Percentiles rank a stretch among this genome's conserved stretches.
phyloP scores from a whole-genome alignment of 2,329 filamentous ascomycete species.

The Xylariales sp. region DNA sequence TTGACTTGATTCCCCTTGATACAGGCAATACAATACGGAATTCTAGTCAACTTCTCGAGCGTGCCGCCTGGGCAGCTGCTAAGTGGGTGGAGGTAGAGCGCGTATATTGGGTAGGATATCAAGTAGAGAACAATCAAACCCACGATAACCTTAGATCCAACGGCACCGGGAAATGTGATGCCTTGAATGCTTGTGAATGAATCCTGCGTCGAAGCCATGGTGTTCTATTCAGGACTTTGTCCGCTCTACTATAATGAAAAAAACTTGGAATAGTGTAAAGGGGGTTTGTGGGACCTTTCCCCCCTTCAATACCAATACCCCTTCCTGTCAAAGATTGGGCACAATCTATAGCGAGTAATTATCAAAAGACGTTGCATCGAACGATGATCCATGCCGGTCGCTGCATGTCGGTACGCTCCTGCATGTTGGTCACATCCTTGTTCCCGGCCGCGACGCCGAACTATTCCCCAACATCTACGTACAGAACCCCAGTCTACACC shows the following conservation, averaged over 20 bases:
- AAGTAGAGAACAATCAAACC: constrained; percentile 24
- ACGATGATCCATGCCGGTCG: constrained; percentile 7
- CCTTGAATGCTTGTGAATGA: constrained; percentile 20
- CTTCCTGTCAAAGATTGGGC: constrained; percentile 3
- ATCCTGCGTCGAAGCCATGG: constrained; percentile 27
- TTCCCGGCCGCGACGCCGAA: constrained; percentile 9
- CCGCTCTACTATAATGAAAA: constrained; percentile 2
- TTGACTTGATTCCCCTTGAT: constrained; percentile 37
- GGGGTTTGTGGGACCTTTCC: constrained; percentile 5
- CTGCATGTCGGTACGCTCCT: neutral
- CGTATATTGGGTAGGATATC: constrained; percentile 39
- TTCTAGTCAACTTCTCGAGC: constrained; percentile 33
- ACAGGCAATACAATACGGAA: constrained; percentile 41
- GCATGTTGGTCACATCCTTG: constrained; percentile 17
- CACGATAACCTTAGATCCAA: constrained; percentile 6
- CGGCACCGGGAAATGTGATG: neutral
- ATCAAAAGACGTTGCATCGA: constrained; percentile 2
- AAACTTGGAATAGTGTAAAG: constrained; percentile 13
- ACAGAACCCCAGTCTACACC: constrained; percentile 14
- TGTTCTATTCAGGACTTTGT: neutral
- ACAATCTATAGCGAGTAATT: neutral
- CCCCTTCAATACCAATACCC: constrained; percentile 10
- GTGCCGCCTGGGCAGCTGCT: constrained; percentile 41
- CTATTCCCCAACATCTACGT: constrained; percentile 13
- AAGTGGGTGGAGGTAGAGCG: constrained; percentile 44